Base-by-base conservation (phyloP, 768 basidiomycete genomes). In the Phaeotremella skinneri region DNA sequence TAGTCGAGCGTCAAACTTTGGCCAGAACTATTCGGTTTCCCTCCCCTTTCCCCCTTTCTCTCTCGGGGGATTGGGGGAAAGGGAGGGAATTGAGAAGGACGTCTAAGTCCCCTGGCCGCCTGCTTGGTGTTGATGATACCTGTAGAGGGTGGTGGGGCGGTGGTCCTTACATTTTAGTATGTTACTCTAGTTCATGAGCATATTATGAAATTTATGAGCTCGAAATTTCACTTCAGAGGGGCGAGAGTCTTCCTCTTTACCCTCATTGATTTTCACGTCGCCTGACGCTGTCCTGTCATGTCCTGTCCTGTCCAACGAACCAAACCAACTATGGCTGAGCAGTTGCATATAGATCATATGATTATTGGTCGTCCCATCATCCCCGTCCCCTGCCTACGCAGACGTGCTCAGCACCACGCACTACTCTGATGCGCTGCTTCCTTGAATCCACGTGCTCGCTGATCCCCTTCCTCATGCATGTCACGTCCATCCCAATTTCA, bases 1-100 rank as follows among this genome's bases (percentile, higher is more conserved):
- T 45, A 66, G 68, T 69, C 59, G 68, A 69, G 68, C 68, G 68
- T 69, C 68, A 69, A 63, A 42, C 68, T 52, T 52, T 39, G 47
- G 56, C 68, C 31, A 66, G 64, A 66, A 26, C 16, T 29, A 20
- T 7, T 45, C 20, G 23, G 21, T 20, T 7, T 54, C 26, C 29
- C 3, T 49, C 20, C 2, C 27, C 37, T 31, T 9, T 21, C n/a
- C n/a, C n/a, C n/a, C n/a, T n/a, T n/a, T n/a, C n/a, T n/a, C n/a
- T n/a, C n/a, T n/a, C n/a, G n/a, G n/a, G n/a, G n/a, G n/a, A n/a
- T n/a, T n/a, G n/a, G n/a, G n/a, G n/a, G n/a, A n/a, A n/a, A n/a
- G n/a, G n/a, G n/a, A n/a, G n/a, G n/a, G n/a, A n/a, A n/a, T n/a
- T n/a, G n/a, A n/a, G n/a, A n/a, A 17, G 62, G 62, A 61, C 59